These are phyloP conservation scores for Maudiozyma barnettii DNA, from an alignment of 805 yeast genomes.

Conservation along the genomic window DNA sequence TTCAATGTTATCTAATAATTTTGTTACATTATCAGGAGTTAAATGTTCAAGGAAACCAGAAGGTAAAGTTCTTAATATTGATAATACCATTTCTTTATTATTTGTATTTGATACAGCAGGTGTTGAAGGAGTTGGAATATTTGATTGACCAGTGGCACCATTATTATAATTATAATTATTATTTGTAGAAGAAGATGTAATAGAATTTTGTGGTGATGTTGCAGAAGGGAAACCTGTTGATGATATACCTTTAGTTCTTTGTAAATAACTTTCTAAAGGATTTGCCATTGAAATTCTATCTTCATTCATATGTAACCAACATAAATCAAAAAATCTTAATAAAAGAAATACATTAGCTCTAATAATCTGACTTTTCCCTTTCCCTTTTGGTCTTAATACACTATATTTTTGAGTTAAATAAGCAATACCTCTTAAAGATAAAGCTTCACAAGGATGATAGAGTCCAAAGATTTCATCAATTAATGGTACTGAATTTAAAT, in stretches of 20 bases:
- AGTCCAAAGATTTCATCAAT: slow-evolving; percentile 25
- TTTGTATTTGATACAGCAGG: slow-evolving; percentile 2
- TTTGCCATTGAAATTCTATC: slow-evolving; percentile 20
- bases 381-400: not conserved
- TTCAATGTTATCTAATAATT: slow-evolving; percentile 6
- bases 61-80: slow-evolving; percentile 12
- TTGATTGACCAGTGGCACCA: not conserved
- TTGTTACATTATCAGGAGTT: slow-evolving; percentile 6
- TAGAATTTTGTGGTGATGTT: slow-evolving; percentile 10
- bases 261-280: slow-evolving; percentile 19
- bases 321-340: slow-evolving; percentile 22
- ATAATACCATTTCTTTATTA: slow-evolving; percentile 12
- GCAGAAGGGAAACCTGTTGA: not conserved
- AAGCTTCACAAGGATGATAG: slow-evolving; percentile 19
- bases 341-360: slow-evolving; percentile 24
- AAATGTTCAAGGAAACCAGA: slow-evolving; percentile 12
- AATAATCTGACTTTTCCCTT: slow-evolving; percentile 9
- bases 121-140: not conserved
- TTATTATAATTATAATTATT: not conserved
- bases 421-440: slow-evolving; percentile 26
- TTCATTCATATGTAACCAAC: slow-evolving; percentile 17
- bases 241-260: slow-evolving; percentile 5
- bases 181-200: slow-evolving; percentile 6
- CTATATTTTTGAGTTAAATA: slow-evolving; percentile 12
- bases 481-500: slow-evolving; percentile 14